Percentiles rank a stretch among this genome's conserved stretches.
Evolutionary conservation across 2,329 filamentous ascomycete species (phyloP).

Genomic region (Aspergillus tubingensis): DNA sequence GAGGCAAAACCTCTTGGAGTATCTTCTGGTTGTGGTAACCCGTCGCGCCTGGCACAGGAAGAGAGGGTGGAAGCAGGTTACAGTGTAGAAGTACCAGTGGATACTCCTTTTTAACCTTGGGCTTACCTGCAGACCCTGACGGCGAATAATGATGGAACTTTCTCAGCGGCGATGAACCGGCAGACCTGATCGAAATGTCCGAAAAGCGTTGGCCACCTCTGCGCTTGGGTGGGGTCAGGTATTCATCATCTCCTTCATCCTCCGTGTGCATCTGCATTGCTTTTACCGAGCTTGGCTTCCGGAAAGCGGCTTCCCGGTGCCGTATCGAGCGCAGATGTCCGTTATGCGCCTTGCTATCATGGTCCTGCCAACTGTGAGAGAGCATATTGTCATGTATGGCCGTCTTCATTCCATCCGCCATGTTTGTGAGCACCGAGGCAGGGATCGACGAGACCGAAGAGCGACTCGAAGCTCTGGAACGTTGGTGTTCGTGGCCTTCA

Average conservation of each 20-base stretch:
- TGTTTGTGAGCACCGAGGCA: conserved; percentile 40
- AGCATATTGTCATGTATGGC: conserved; percentile 22
- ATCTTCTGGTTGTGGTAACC: conserved; percentile 41
- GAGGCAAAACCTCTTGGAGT: conserved; percentile 54
- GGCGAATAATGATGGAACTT: conserved; percentile 40
- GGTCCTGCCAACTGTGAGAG: conserved; percentile 22
- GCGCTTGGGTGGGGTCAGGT: conserved; percentile 38
- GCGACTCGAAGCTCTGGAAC: conserved; percentile 39
- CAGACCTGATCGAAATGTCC: conserved; percentile 35
- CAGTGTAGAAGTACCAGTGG: conserved; percentile 64
- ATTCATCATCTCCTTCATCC: conserved; percentile 46
- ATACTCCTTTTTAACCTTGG: conserved; percentile 48
- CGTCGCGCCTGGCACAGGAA: conserved; percentile 48
- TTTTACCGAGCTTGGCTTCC: conserved; percentile 48
- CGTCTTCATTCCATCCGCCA: conserved; percentile 29
- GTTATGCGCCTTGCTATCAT: conserved; percentile 11
- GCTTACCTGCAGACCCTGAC: conserved; percentile 28
- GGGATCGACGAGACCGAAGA: conserved; percentile 47
- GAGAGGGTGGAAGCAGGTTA: conserved; percentile 57
- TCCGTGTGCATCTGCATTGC: conserved; percentile 49
- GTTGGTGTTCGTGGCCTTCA: conserved; percentile 24
- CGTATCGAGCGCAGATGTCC: conserved; percentile 26
- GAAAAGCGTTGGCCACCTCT: conserved; percentile 31
- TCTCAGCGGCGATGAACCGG: conserved; percentile 34
- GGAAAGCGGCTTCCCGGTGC: conserved; percentile 42